Base-by-base conservation (phyloP, 331 rosid genomes). In the Quercus tomentella region DNA sequence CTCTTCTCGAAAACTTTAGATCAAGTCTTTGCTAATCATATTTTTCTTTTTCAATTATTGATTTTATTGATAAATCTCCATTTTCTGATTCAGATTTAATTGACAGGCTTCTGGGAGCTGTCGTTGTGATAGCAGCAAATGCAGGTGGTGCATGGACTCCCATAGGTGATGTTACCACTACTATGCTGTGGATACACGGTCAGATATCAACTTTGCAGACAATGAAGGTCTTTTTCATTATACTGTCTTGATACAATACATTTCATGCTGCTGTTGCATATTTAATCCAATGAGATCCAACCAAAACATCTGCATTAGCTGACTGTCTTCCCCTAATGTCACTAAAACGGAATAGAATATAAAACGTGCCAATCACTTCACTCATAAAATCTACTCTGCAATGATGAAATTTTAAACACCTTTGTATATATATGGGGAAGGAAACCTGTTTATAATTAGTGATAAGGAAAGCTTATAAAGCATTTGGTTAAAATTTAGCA, bases 101-200 rank as follows among this genome's bases (percentile, higher is more conserved):
- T 84, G 81, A 79, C 92, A 95, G 98, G 91, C 86, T 95, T 88
- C 92, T 95, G 69, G 99, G 99, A 88, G 99, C 88, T 84, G 97
- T 91, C 67, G 91, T 95, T 56, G 99, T 95, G 26, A 91, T 95
- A 80, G 97, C 98, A 31, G 99, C 99, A 86, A 95, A 95, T 79
- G 92, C 99, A 17, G 99, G 99, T 77, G 99, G 99, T 79, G 97
- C 97, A 20, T 95, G 99, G 99, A 93, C 98, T 31, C 99, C 99
- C 54, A 95, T 95, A 37, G 99, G 99, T 56, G 99, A 93, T 84
- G 96, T 95, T 73, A 95, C 99, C 74, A 95, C 98, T 35, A 95
- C 96, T 23, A 95, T 95, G 99, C 86, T 95, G 60, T 95, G 99
- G 99, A 95, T 95, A 79, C 97, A 95, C 75, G 97, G 99, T 81